Conservation (phyloP, 352 stramenopile genomes). For the Ophiocytium majus region DNA sequence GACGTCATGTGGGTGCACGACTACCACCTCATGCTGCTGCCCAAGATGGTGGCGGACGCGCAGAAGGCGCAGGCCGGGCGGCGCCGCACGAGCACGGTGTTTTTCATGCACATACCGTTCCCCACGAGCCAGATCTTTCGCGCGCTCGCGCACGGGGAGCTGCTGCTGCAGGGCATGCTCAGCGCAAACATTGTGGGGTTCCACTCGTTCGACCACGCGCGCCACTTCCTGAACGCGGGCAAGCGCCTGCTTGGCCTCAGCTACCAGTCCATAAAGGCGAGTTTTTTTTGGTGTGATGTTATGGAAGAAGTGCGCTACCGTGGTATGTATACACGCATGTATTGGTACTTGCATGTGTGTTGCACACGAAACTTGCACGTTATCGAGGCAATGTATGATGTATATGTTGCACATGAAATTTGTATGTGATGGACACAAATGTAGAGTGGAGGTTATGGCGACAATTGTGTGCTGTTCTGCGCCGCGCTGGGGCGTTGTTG, state of each 20-base stretch:
- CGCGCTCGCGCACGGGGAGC: constrained; percentile 84
- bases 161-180: constrained; percentile 88
- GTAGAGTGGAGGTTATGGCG: too few species aligned
- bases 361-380: too few species aligned
- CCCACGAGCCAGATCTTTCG: constrained; percentile 83
- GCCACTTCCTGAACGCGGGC: constrained; percentile 95
- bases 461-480: too few species aligned
- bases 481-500: too few species aligned
- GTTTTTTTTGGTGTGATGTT: too few species aligned
- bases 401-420: too few species aligned
- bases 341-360: too few species aligned
- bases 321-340: too few species aligned
- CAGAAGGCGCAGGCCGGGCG: constrained; percentile 60
- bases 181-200: constrained; percentile 94
- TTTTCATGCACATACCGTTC: constrained; percentile 97
- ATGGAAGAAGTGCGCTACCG: too few species aligned
- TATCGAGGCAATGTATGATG: too few species aligned
- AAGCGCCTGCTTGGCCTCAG: constrained; percentile 88
- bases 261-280: constrained; percentile 68
- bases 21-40: constrained; percentile 93
- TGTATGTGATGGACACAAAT: too few species aligned
- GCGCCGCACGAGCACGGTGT: constrained; percentile 79
- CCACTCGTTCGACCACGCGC: constrained; percentile 95
- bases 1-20: constrained; percentile 96
- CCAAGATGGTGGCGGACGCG: constrained; percentile 75